Base-by-base conservation (phyloP, 2,329 filamentous ascomycete species). In the Coccinonectria pachysandricola region DNA sequence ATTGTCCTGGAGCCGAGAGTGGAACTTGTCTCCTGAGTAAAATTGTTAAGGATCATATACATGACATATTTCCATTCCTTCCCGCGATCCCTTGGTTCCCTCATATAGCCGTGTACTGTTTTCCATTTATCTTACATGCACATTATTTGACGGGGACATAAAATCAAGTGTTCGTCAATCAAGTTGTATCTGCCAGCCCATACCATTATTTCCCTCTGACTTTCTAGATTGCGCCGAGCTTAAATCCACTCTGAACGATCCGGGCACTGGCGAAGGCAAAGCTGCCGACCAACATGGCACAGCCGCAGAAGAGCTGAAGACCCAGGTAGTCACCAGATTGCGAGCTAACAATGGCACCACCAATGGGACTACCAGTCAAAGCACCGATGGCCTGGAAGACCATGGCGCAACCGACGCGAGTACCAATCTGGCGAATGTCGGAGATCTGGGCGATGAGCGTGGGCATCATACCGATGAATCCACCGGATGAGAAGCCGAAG, bases 381-480 rank as follows among this genome's bases (percentile, higher is more conserved):
- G 73, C 75, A 4, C 74, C 78, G 16, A 85, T 55, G 2, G 71
- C 65, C 30, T 75, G 61, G 23, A 75, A 49, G 10, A 71, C 65
- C 46, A 79, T 81, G 14, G 72, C 62, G 0, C 68, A 65, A 1
- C 82, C 82, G 3, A 67, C 74, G 5, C 80, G 63, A 2, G 76
- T 67, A 9, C 81, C 82, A 17, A 86, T 75, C 48, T 82, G 65
- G 12, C 70, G 61, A 19, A 83, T 67, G 23, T 81, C 75, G 2
- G 71, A 75, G 35, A 85, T 79, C 43, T 85, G 77, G 2, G 76
- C 77, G 12, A 86, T 59, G 9, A 80, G 57, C 0, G 76, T 66
- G 0, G 79, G 75, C 0, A 62, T 60, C 11, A 84, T 56, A 0
- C 70, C 70, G 18, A 80, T 68, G 40, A 75, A 79, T 3, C 71